Base-by-base conservation (phyloP, 148 eudicot genomes). In the Spergularia marina region DNA sequence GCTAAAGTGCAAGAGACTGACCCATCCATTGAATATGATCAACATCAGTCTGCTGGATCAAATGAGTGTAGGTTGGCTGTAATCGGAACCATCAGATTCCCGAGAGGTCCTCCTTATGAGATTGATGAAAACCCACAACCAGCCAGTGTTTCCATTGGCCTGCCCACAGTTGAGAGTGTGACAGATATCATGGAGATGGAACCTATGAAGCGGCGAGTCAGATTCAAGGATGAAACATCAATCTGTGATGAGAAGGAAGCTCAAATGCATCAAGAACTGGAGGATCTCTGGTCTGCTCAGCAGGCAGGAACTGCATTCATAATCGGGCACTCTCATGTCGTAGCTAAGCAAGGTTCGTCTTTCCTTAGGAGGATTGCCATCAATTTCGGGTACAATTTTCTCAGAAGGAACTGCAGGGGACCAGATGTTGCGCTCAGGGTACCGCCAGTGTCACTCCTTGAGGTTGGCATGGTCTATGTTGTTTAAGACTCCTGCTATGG, bases 381-480 rank as follows among this genome's bases (percentile, higher is more conserved):
- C 2, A 90, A 94, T 83, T 85, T 79, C 25, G 98, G 92, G 57
- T 94, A 91, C 66, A 90, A 87, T 84, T 88, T 94, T 75, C 86
- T 94, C 30, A 80, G 93, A n/a, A 84, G 85, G 84, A 94, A 94
- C 65, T 91, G 98, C 74, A 77, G 98, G 82, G 98, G 94, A 6
- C 81, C 97, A 1, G 94, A 91, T 73, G 97, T 89, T 51, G 89
- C 89, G 0, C 88, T 93, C 5, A 80, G 84, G 78, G 94, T 91
- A 69, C 98, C 98, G 67, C 94, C 97, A 0, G 97, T 83, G 65
- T 93, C 98, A 5, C 83, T 89, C 12, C 88, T 93, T 15, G 94
- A 93, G 84, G 98, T 93, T 34, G 98, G 98, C 68, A 89, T 93
- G 98, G 98, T 93, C 63, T 93, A 93, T 77, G 86, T 93, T 76